Evolutionary conservation across 129 eudicot species (phyloP).

Genomic region (Pulicaria dysenterica): DNA sequence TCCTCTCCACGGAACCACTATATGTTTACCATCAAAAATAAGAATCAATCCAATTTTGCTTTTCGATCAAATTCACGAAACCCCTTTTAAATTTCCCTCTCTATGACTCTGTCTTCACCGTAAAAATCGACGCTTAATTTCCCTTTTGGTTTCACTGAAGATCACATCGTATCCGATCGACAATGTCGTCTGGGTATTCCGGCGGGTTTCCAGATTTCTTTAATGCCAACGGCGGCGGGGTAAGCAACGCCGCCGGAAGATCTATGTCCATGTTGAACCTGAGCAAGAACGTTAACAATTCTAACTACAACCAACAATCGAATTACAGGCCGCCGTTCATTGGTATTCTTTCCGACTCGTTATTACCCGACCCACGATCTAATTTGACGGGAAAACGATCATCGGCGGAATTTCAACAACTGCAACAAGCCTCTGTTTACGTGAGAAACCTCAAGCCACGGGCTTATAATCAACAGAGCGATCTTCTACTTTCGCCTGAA

Average conservation of each 20-base stretch:
- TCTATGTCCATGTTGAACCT: conserved; percentile 34
- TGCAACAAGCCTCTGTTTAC: conserved; percentile 41
- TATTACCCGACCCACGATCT: conserved; percentile 46
- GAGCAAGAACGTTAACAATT: conserved; percentile 14
- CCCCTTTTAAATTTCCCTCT: conserved; percentile 19
- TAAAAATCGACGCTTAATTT: conserved; percentile 7
- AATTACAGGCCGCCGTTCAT: conserved; percentile 44
- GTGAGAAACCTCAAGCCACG: conserved; percentile 61
- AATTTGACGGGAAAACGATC: conserved; percentile 73
- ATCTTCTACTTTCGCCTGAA: conserved; percentile 47
- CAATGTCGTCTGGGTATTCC: conserved; percentile 66
- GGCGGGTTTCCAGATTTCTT: conserved; percentile 54
- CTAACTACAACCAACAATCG: conserved; percentile 37
- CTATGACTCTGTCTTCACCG: neutral
- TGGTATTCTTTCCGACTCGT: conserved; percentile 44
- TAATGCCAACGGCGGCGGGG: conserved; percentile 29
- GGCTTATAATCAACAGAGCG: conserved; percentile 43
- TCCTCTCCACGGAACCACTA: neutral
- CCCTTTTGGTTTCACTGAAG: neutral
- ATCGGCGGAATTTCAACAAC: conserved; percentile 60
- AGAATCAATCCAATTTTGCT: conserved; percentile 27
- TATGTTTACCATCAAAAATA: neutral
- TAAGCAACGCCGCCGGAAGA: conserved; percentile 33
- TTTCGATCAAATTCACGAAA: conserved; percentile 29
- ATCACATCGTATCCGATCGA: neutral